Percentiles rank a stretch among this genome's conserved stretches.
Evolutionary conservation across 2,329 filamentous ascomycete genomes (phyloP).

Genomic region (Onygena corvina): DNA sequence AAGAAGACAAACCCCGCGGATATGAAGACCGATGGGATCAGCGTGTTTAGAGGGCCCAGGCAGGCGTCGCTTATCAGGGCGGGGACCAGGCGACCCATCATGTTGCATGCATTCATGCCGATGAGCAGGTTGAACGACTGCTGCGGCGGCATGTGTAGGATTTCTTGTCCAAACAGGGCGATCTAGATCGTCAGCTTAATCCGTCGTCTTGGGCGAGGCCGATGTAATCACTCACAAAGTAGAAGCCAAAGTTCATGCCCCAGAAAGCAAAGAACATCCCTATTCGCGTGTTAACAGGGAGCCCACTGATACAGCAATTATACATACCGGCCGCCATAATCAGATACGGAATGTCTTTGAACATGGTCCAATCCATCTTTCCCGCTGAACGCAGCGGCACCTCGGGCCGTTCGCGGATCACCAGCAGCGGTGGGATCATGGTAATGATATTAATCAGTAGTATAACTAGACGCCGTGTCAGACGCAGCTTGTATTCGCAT

Average conservation of each 20-base stretch:
- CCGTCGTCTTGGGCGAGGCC: background rate
- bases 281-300: background rate
- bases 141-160: conserved; percentile 18
- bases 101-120: conserved; percentile 22
- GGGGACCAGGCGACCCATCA: conserved; percentile 24
- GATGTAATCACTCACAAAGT: conserved; percentile 16
- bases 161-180: conserved; percentile 19
- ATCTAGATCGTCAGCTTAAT: conserved; percentile 16
- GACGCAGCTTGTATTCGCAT: background rate
- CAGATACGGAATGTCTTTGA: conserved; percentile 16
- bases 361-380: conserved; percentile 13
- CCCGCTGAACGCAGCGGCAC: background rate
- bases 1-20: conserved; percentile 38
- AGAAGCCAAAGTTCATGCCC: conserved; percentile 25
- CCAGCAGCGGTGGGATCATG: conserved; percentile 13
- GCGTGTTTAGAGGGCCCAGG: conserved; percentile 26
- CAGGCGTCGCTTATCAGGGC: conserved; percentile 22
- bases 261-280: conserved; percentile 23
- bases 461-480: conserved; percentile 10
- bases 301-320: background rate
- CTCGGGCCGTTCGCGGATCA: conserved; percentile 13
- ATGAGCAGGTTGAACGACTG: conserved; percentile 22
- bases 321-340: conserved; percentile 18
- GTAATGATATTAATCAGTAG: conserved; percentile 18
- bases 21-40: conserved; percentile 33